Percentiles rank a stretch among this genome's conserved stretches.
Evolutionary conservation across 768 basidiomycete genomes (phyloP).

Genomic region (Cystobasidium ongulense): DNA sequence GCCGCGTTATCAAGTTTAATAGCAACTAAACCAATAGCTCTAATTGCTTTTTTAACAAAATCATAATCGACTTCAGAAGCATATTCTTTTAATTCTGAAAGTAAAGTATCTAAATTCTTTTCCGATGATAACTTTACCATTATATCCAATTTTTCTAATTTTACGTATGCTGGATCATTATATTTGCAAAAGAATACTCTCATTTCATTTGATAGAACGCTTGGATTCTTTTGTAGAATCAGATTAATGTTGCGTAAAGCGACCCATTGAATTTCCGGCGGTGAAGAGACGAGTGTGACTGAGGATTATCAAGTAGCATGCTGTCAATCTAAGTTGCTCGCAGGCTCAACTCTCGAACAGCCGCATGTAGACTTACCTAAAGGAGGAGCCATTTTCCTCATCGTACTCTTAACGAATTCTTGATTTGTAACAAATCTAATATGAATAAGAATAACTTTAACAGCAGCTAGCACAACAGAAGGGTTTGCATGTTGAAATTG

Average conservation of each 20-base stretch:
- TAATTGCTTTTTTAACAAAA: conserved; percentile 88
- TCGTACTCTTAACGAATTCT: conserved; percentile 71
- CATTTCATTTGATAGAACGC: conserved; percentile 90
- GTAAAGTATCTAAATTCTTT: conserved; percentile 81
- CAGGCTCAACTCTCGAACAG: background rate
- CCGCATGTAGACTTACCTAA: conserved; percentile 45
- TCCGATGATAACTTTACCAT: conserved; percentile 90
- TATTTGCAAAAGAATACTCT: conserved; percentile 99
- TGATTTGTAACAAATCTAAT: conserved; percentile 73
- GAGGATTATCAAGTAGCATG: background rate
- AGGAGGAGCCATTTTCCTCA: conserved; percentile 96
- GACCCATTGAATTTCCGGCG: conserved; percentile 98
- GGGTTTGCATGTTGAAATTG: conserved; percentile 98
- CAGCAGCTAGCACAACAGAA: conserved; percentile 89
- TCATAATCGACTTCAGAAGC: conserved; percentile 97
- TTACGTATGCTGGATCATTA: conserved; percentile 98
- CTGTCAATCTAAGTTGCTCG: background rate
- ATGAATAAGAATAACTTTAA: conserved; percentile 98
- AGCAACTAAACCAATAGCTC: conserved; percentile 91
- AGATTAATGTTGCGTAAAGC: conserved; percentile 93
- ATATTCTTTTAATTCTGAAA: conserved; percentile 97
- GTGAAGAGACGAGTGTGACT: conserved; percentile 90
- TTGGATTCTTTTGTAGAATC: conserved; percentile 82
- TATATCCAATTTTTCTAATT: conserved; percentile 95
- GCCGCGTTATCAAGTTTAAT: conserved; percentile 89